Evolutionary conservation across 139 green algal species (phyloP).

Genomic region (Edaphochlamys debaryana): DNA sequence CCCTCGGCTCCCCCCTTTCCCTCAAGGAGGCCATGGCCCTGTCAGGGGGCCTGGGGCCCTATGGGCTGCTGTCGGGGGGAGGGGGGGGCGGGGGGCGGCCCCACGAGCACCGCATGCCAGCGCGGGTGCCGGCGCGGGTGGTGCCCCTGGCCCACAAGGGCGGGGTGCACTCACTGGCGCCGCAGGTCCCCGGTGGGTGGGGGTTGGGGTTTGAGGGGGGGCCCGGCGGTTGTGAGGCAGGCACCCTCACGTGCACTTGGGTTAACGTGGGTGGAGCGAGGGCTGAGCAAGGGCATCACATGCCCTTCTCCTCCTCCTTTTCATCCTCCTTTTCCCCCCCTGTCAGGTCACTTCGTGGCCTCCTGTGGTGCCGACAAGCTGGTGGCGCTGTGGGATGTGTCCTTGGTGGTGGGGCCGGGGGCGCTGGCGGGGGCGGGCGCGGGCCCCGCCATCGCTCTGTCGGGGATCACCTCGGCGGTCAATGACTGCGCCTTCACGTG

Average conservation of each 20-base stretch:
- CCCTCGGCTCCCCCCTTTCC: background rate
- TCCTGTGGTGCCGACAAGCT: constrained; percentile 72
- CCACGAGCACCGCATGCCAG: background rate
- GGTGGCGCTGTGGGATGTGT: constrained; percentile 76
- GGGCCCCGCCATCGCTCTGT: constrained; percentile 2
- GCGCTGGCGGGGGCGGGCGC: constrained; percentile 42
- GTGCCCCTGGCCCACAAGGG: constrained; percentile 56
- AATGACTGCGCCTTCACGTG: constrained; percentile 71
- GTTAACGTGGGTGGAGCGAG: too few species aligned
- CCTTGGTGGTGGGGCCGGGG: constrained; percentile 37
- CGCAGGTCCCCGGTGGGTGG: constrained; percentile 48
- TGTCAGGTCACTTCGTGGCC: constrained; percentile 63
- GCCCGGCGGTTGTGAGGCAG: too few species aligned
- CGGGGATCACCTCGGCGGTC: constrained; percentile 64
- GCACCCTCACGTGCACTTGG: too few species aligned
- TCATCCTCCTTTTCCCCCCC: background rate
- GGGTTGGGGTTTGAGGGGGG: background rate
- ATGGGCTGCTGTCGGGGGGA: background rate
- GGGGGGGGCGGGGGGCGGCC: background rate
- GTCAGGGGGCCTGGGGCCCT: background rate
- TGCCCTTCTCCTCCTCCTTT: too few species aligned
- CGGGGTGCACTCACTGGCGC: constrained; percentile 64
- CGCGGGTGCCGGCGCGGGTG: background rate
- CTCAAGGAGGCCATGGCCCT: background rate
- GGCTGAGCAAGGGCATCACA: too few species aligned